Base-by-base conservation (phyloP, 768 basidiomycete genomes). In the Pisolithus tinctorius region DNA sequence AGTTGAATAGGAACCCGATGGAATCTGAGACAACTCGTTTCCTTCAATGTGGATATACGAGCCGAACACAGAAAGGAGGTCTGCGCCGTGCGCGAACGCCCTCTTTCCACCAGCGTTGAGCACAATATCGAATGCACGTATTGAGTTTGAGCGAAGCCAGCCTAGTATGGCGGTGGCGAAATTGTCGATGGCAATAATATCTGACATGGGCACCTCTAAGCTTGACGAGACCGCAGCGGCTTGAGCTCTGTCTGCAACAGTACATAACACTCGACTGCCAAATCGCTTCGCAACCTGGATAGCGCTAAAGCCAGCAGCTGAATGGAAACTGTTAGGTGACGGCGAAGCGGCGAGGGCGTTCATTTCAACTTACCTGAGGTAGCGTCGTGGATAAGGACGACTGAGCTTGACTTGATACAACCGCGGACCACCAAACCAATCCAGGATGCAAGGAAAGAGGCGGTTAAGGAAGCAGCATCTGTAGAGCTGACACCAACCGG, bases 301-400 rank as follows among this genome's bases (percentile, higher is more conserved):
- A 17, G 65, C 65, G 29, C 59, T 58, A 2, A 40, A 62, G 9
- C 65, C 65, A 38, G 50, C 56, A 45, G 50, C 65, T 65, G 27
- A 45, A 30, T 16, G 2, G 20, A 26, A 16, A 34, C 16, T 54
- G 17, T 58, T 14, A 31, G 20, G 36, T 1, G 8, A 30, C 23
- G 17, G 4, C 31, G 26, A 37, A 6, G 17, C 13, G 3, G 16
- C 4, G 17, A 3, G 4, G 36, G 3, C 13, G 10, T n/a, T 30
- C 2, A 47, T 31, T 4, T 30, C 26, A 6, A n/a, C 30, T n/a
- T 50, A 65, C 64, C 57, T 48, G 64, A 65, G 30, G 54, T 29
- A 13, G 57, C 65, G 43, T 65, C 61, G 16, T 66, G 64, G 17
- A 66, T 47, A 5, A 66, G 58, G 23, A 66, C 51, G 3, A 53